Evolutionary conservation across 441 rosid genomes (phyloP).

Genomic region (Aquilaria agallochum): DNA sequence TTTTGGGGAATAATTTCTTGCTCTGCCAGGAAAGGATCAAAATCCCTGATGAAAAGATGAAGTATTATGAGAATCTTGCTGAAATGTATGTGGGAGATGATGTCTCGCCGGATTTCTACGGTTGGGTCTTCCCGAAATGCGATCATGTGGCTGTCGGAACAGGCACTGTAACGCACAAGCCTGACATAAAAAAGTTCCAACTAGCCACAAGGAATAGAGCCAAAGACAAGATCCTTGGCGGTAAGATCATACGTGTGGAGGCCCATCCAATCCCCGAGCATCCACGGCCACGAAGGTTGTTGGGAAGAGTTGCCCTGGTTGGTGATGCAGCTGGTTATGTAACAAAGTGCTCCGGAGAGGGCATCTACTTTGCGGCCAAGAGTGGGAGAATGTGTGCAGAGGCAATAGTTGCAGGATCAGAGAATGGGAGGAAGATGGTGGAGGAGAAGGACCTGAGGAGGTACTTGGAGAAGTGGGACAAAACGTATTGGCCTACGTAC

Average conservation of each 20-base stretch:
- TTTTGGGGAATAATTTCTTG: not conserved
- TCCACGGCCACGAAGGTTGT: slow-evolving; percentile 71
- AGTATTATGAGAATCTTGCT: slow-evolving; percentile 77
- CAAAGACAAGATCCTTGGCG: slow-evolving; percentile 80
- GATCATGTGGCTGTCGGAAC: slow-evolving; percentile 97
- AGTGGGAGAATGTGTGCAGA: slow-evolving; percentile 96
- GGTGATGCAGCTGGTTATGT: slow-evolving; percentile 96
- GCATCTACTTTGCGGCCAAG: slow-evolving; percentile 90
- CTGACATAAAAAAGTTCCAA: slow-evolving; percentile 92
- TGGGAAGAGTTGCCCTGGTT: slow-evolving; percentile 66
- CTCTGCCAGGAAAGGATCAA: slow-evolving; percentile 69
- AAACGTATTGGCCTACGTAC: slow-evolving; percentile 90
- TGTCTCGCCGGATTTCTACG: slow-evolving; percentile 90
- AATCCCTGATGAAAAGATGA: slow-evolving; percentile 86
- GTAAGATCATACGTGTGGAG: slow-evolving; percentile 84
- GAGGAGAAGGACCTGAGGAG: slow-evolving; percentile 89
- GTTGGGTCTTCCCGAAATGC: slow-evolving; percentile 96
- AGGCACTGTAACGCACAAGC: slow-evolving; percentile 88
- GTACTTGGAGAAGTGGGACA: slow-evolving; percentile 95
- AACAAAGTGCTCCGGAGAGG: slow-evolving; percentile 88
- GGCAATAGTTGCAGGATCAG: slow-evolving; percentile 84
- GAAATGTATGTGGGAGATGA: slow-evolving; percentile 97
- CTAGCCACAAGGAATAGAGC: slow-evolving; percentile 83
- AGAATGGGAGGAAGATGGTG: slow-evolving; percentile 78
- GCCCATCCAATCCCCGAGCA: slow-evolving; percentile 93